phyloP scores from a whole-genome alignment of 1,139 yeast species.

The Yamadazyma atmosphaerica region DNA sequence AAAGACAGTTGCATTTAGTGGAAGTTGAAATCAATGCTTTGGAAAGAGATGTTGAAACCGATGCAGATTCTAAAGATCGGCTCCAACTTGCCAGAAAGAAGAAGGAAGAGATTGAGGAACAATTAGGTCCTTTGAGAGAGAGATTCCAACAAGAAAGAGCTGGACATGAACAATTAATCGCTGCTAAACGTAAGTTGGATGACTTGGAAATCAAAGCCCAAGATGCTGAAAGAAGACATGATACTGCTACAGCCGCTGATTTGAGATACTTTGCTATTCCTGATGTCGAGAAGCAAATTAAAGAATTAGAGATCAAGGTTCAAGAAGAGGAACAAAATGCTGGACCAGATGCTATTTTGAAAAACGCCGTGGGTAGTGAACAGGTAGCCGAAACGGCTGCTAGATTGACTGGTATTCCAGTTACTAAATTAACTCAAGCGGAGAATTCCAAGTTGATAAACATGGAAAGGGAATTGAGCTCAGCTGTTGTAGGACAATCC shows the following conservation, averaged over 20 bases:
- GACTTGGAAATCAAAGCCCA: conserved; percentile 89
- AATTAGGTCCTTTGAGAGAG: conserved; percentile 81
- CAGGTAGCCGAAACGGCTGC: conserved; percentile 98
- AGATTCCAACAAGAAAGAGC: conserved; percentile 85
- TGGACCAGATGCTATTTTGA: conserved; percentile 65
- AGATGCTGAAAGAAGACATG: conserved; percentile 97
- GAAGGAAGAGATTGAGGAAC: conserved; percentile 83
- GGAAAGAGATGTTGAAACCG: conserved; percentile 94
- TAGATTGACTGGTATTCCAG: conserved; percentile 97
- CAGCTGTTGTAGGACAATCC: conserved; percentile 90
- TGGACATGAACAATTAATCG: conserved; percentile 87
- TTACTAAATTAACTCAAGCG: conserved; percentile 91
- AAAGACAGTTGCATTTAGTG: conserved; percentile 84
- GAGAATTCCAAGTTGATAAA: conserved; percentile 90
- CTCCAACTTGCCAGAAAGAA: conserved; percentile 73
- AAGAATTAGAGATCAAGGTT: conserved; percentile 69
- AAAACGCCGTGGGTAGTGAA: conserved; percentile 89
- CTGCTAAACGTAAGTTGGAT: conserved; percentile 86
- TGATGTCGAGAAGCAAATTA: conserved; percentile 76
- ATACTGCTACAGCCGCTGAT: conserved; percentile 93
- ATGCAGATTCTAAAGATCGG: conserved; percentile 82
- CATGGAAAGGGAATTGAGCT: conserved; percentile 85
- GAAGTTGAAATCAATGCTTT: conserved; percentile 96
- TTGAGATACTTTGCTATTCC: conserved; percentile 96
- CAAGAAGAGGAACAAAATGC: conserved; percentile 67